A percentile compares a stretch with the other conserved stretches of the same genome.
Conservation (phyloP, 2,329 filamentous ascomycete species). For the Beauveria pseudobassiana region DNA sequence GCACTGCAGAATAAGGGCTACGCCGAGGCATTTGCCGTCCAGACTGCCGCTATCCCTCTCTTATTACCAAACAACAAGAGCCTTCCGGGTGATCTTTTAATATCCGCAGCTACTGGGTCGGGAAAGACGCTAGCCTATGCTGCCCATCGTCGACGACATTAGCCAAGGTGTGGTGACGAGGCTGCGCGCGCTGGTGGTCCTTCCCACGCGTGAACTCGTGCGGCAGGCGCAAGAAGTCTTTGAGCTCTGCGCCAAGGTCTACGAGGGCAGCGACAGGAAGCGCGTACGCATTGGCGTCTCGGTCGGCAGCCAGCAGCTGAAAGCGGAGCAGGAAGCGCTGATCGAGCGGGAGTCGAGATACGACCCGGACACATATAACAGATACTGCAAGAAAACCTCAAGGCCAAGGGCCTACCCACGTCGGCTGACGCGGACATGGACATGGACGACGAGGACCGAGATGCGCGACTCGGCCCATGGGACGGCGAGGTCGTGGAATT, state of each 20-base stretch:
- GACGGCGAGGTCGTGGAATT: slow-evolving; percentile 52
- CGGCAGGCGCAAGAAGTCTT: slow-evolving; percentile 75
- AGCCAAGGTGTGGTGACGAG: slow-evolving; percentile 56
- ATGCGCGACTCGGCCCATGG: slow-evolving; percentile 26
- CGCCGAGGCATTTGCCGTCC: slow-evolving; percentile 35
- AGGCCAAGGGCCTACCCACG: not conserved
- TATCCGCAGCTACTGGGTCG: slow-evolving; percentile 90
- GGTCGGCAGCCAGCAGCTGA: slow-evolving; percentile 71
- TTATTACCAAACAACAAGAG: slow-evolving; percentile 58
- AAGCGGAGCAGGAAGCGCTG: slow-evolving; percentile 48
- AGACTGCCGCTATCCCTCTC: slow-evolving; percentile 59
- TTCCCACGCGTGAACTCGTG: slow-evolving; percentile 87
- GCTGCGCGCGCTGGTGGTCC: slow-evolving; percentile 72
- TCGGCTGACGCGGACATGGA: slow-evolving; percentile 4
- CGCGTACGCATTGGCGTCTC: slow-evolving; percentile 74
- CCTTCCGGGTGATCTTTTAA: slow-evolving; percentile 69
- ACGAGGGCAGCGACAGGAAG: slow-evolving; percentile 48
- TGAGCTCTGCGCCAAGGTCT: slow-evolving; percentile 62
- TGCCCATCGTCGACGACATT: slow-evolving; percentile 76
- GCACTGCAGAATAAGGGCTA: slow-evolving; percentile 55
- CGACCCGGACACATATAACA: slow-evolving; percentile 49
- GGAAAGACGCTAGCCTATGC: slow-evolving; percentile 90
- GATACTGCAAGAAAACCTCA: slow-evolving; percentile 20
- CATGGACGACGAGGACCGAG: slow-evolving; percentile 10
- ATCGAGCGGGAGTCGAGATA: slow-evolving; percentile 47